Percentiles rank a stretch among this genome's conserved stretches.
These are phyloP conservation scores for Ascochyta pisi DNA, from an alignment of 2,329 filamentous ascomycete genomes.

Conservation along the genomic window DNA sequence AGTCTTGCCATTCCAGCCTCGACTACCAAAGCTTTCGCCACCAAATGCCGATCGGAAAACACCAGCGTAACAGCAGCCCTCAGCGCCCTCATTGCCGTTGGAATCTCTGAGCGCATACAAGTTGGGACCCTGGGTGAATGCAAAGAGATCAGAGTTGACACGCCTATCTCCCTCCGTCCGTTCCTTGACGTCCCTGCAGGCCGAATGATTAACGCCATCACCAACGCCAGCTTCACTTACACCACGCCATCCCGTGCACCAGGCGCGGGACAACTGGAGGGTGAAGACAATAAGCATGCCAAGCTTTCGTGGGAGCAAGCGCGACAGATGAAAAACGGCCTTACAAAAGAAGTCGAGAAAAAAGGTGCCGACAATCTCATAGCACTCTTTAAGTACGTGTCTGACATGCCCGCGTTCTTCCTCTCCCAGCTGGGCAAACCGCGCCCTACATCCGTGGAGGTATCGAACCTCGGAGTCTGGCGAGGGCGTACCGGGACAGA, in stretches of 20 bases:
- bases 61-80: conserved; percentile 53
- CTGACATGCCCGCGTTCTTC: conserved; percentile 50
- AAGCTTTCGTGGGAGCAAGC: conserved; percentile 31
- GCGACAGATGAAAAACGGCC: conserved; percentile 20
- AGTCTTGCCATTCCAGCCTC: too few species aligned
- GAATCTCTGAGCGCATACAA: conserved; percentile 38
- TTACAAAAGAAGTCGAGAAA: conserved; percentile 27
- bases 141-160: conserved; percentile 40
- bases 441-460: conserved; percentile 50
- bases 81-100: conserved; percentile 49
- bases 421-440: conserved; percentile 48
- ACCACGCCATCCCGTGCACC: background rate
- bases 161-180: conserved; percentile 50
- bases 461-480: conserved; percentile 57
- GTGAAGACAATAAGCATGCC: too few species aligned
- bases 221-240: background rate
- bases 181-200: conserved; percentile 40
- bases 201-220: conserved; percentile 40
- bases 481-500: background rate
- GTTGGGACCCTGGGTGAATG: conserved; percentile 26
- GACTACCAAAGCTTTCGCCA: conserved; percentile 39
- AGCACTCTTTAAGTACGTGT: conserved; percentile 52
- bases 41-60: conserved; percentile 45
- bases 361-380: conserved; percentile 40
- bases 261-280: too few species aligned